Evolutionary conservation across 345 rosid genomes (phyloP).

Genomic region (Gynandropsis gynandra): DNA sequence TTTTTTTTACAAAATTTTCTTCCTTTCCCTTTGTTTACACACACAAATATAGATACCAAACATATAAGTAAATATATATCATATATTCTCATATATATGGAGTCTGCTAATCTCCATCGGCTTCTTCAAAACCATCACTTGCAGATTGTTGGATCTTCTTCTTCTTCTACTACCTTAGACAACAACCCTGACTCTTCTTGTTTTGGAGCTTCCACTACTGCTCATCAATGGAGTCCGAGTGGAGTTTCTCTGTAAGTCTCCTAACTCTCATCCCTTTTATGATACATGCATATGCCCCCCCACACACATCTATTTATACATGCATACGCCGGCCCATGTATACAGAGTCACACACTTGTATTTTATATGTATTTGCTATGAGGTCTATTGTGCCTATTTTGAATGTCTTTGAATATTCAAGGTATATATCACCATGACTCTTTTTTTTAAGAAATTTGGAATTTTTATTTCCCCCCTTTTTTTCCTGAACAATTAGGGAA

Average conservation of each 20-base stretch:
- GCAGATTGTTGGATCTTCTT: constrained; percentile 49
- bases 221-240: constrained; percentile 55
- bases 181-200: constrained; percentile 38
- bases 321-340: background rate
- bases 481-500: too few relatives aligned
- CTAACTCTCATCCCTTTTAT: constrained; percentile 12
- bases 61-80: constrained; percentile 12
- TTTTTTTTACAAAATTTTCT: constrained; percentile 14
- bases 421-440: constrained; percentile 26
- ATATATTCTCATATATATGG: constrained; percentile 40
- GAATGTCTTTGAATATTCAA: constrained; percentile 25
- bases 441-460: constrained; percentile 22
- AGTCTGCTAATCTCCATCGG: constrained; percentile 60
- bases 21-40: constrained; percentile 19
- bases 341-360: background rate
- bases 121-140: constrained; percentile 41
- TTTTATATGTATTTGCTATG: constrained; percentile 17
- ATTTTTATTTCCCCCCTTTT: constrained; percentile 20
- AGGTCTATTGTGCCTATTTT: constrained; percentile 19
- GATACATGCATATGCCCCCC: background rate
- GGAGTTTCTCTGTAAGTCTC: constrained; percentile 42
- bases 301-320: too few relatives aligned
- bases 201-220: constrained; percentile 39
- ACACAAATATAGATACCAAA: constrained; percentile 13
- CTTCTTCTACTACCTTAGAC: constrained; percentile 38